Percentiles rank a stretch among this genome's conserved stretches.
Conservation (phyloP, 805 yeast genomes). For the Starmerella potacharoeniae region DNA sequence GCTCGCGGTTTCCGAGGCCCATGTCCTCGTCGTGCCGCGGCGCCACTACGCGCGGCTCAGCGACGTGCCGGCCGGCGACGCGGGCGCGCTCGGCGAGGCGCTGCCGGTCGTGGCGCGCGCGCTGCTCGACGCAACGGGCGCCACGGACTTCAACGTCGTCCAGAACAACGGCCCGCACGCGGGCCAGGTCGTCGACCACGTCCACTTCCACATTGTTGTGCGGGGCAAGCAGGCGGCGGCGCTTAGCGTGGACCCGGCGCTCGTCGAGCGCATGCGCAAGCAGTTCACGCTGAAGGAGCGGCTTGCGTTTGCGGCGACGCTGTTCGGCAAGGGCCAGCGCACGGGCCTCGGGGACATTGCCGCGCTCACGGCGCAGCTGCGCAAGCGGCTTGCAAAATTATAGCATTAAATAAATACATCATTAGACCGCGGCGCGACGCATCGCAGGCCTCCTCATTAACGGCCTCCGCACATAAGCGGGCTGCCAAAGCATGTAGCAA, state of each 20-base stretch:
- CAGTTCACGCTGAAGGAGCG: constrained; percentile 12
- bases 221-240: constrained; percentile 29
- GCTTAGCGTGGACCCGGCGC: not conserved
- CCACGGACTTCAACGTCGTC: constrained; percentile 28
- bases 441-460: no score
- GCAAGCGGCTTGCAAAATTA: not conserved
- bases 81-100: constrained; percentile 18
- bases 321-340: constrained; percentile 26
- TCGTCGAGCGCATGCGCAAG: constrained; percentile 5
- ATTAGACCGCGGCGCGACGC: no score
- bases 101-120: constrained; percentile 25
- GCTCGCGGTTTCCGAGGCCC: constrained; percentile 28
- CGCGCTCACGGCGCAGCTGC: not conserved
- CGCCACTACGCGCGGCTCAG: constrained; percentile 25
- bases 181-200: constrained; percentile 85
- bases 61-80: constrained; percentile 21
- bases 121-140: constrained; percentile 18
- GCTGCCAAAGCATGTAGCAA: no score
- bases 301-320: constrained; percentile 21
- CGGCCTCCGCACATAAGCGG: no score
- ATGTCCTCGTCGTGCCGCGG: constrained; percentile 30
- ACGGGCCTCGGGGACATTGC: not conserved
- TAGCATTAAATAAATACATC: constrained; percentile 8
- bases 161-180: constrained; percentile 67
- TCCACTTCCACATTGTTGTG: constrained; percentile 87